These are phyloP conservation scores for Mucuna pruriens DNA, from an alignment of 306 rosid species.

Conservation along the genomic window DNA sequence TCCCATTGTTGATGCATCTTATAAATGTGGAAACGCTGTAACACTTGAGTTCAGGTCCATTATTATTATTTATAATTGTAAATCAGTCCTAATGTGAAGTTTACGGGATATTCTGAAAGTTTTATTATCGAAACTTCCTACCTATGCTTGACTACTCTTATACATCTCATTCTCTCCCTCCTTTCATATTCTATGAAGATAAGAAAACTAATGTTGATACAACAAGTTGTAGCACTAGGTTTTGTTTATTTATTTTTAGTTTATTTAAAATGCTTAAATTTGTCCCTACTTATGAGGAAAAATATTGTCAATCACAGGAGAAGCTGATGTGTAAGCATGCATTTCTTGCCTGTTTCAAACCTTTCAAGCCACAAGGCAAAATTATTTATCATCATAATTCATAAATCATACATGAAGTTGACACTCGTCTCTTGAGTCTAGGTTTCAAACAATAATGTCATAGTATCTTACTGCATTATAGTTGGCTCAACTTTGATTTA, in stretches of 20 bases:
- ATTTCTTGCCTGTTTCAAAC: conserved; percentile 21
- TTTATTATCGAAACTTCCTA: neutral
- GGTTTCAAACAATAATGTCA: conserved; percentile 35
- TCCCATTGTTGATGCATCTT: conserved; percentile 20
- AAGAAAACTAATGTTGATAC: neutral
- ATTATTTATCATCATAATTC: conserved; percentile 19
- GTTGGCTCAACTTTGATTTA: conserved; percentile 35
- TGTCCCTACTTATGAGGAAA: neutral
- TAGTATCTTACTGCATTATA: conserved; percentile 22
- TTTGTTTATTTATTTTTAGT: neutral
- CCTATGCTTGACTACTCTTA: neutral
- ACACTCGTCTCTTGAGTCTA: neutral
- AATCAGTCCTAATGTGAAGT: conserved; percentile 33
- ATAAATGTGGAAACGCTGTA: conserved; percentile 25
- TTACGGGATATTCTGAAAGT: conserved; percentile 16
- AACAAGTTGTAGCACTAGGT: neutral
- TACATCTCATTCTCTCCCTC: neutral
- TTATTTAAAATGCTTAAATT: neutral
- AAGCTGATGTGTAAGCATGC: neutral
- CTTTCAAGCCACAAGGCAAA: conserved; percentile 25
- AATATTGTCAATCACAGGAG: neutral
- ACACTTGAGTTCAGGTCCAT: conserved; percentile 29
- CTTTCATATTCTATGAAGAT: neutral
- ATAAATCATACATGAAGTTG: conserved; percentile 9
- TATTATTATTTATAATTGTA: conserved; percentile 37